Conservation (phyloP, 2,329 filamentous ascomycete species). For the Blastomyces silverae region DNA sequence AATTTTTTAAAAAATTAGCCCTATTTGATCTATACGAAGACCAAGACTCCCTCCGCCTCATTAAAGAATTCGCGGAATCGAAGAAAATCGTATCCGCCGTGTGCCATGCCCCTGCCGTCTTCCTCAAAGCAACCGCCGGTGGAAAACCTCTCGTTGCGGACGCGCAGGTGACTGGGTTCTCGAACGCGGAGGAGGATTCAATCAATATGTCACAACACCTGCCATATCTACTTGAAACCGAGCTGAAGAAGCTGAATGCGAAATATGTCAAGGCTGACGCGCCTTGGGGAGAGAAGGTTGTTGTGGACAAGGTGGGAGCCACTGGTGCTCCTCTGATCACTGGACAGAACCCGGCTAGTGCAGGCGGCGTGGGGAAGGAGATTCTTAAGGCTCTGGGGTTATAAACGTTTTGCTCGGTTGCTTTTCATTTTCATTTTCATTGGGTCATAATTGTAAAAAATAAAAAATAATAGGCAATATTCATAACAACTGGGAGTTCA, state of each 20-base stretch:
- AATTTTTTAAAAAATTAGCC: slow-evolving; percentile 27
- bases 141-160: slow-evolving; percentile 39
- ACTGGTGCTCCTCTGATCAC: slow-evolving; percentile 40
- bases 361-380: slow-evolving; percentile 39
- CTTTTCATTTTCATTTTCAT: background rate
- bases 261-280: slow-evolving; percentile 43
- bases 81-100: slow-evolving; percentile 47
- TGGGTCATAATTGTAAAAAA: background rate
- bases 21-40: slow-evolving; percentile 48
- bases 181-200: slow-evolving; percentile 44
- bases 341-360: slow-evolving; percentile 45
- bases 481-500: too few relatives aligned
- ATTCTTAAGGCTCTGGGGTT: slow-evolving; percentile 34
- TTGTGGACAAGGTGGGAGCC: slow-evolving; percentile 28
- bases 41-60: slow-evolving; percentile 39
- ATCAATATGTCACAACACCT: slow-evolving; percentile 36
- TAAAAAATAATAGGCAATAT: background rate
- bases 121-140: slow-evolving; percentile 42
- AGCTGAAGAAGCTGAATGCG: slow-evolving; percentile 37
- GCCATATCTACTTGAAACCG: slow-evolving; percentile 45
- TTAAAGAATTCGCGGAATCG: slow-evolving; percentile 44
- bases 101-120: slow-evolving; percentile 44
- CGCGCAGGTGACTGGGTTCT: slow-evolving; percentile 43
- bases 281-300: slow-evolving; percentile 43
- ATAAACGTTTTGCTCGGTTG: background rate